phyloP scores from a whole-genome alignment of 2,329 filamentous ascomycete species.

The Cladosporium sp. region DNA sequence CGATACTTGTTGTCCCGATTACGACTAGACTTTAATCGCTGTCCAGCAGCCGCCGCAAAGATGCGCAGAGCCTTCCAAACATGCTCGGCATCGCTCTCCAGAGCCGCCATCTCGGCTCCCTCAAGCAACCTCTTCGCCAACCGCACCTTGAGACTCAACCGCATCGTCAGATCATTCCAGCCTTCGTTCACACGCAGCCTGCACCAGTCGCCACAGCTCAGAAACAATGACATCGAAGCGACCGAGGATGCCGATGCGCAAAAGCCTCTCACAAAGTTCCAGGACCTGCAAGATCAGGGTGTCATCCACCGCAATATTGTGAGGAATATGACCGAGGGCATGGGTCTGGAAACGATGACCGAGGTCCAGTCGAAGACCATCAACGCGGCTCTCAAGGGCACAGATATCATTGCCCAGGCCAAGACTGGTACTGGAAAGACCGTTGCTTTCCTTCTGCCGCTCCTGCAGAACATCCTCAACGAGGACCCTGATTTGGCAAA shows the following conservation, averaged over 20 bases:
- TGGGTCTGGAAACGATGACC: conserved; percentile 83
- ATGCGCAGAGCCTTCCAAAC: conserved; percentile 31
- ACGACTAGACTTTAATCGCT: neutral
- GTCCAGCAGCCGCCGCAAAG: conserved; percentile 1
- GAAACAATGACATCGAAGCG: conserved; percentile 24
- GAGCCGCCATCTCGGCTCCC: conserved; percentile 18
- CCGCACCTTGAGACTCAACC: conserved; percentile 11
- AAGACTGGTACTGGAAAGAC: conserved; percentile 98
- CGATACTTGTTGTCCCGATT: neutral
- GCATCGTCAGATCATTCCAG: conserved; percentile 10
- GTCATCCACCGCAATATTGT: conserved; percentile 64
- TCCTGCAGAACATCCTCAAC: conserved; percentile 72
- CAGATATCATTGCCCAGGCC: conserved; percentile 84
- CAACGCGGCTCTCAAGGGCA: conserved; percentile 70
- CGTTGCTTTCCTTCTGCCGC: conserved; percentile 82
- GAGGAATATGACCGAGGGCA: conserved; percentile 62
- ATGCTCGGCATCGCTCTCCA: conserved; percentile 26
- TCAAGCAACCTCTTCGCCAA: conserved; percentile 14
- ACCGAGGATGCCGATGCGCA: conserved; percentile 20
- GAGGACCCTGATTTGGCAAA: conserved; percentile 59
- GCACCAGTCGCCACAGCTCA: conserved; percentile 38
- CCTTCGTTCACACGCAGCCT: conserved; percentile 19
- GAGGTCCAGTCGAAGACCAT: conserved; percentile 86
- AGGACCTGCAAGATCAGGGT: conserved; percentile 39
- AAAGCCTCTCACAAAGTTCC: conserved; percentile 38